Evolutionary conservation across 768 basidiomycete species (phyloP).

Genomic region (Psilocybe cubensis): DNA sequence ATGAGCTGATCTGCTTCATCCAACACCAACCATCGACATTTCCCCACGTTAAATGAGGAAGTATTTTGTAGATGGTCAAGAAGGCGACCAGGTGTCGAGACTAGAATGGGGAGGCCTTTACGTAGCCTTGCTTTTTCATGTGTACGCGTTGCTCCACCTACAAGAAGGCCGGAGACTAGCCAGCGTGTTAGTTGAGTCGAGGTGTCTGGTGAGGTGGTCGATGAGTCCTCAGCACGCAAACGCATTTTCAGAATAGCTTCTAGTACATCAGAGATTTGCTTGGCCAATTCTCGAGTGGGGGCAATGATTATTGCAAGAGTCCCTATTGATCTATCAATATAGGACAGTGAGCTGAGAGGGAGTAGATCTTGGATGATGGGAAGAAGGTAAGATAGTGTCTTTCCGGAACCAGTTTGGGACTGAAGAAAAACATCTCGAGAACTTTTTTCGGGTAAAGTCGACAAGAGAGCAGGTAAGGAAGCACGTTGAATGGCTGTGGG

Average conservation of each 20-base stretch:
- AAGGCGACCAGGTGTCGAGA: constrained; percentile 93
- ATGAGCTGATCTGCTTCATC: constrained; percentile 98
- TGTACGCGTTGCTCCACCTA: constrained; percentile 90
- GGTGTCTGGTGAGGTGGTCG: constrained; percentile 49
- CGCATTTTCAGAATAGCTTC: constrained; percentile 80
- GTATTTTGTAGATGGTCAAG: constrained; percentile 98
- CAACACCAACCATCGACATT: constrained; percentile 93
- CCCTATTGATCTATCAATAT: constrained; percentile 93
- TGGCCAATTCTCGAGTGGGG: constrained; percentile 94
- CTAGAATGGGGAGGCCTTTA: constrained; percentile 94
- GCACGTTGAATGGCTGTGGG: constrained; percentile 92
- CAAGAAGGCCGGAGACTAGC: constrained; percentile 91
- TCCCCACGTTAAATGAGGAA: constrained; percentile 87
- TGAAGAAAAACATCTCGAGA: constrained; percentile 89
- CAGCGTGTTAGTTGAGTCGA: constrained; percentile 73
- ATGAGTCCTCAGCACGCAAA: constrained; percentile 59
- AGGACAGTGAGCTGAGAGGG: constrained; percentile 85
- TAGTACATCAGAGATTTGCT: constrained; percentile 96
- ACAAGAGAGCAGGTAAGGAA: constrained; percentile 59
- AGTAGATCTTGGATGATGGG: constrained; percentile 96
- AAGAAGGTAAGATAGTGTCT: constrained; percentile 90
- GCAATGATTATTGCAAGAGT: constrained; percentile 94
- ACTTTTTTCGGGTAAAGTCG: constrained; percentile 33
- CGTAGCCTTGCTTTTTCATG: constrained; percentile 96
- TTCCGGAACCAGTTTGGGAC: constrained; percentile 96